Evolutionary conservation across 306 rosid genomes (phyloP).

Genomic region (Betula pendula): DNA sequence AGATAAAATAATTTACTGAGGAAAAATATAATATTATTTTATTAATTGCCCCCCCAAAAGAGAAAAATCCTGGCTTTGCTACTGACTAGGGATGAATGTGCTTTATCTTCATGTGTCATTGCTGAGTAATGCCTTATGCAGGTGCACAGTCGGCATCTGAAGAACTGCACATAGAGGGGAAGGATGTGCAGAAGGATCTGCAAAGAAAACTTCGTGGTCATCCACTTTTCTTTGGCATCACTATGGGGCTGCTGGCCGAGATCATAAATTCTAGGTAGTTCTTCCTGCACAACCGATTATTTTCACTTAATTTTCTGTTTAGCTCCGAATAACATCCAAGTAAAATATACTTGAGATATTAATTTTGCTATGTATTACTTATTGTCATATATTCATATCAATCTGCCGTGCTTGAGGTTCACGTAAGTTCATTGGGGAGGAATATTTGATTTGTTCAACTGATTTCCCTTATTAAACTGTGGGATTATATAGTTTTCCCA

Average conservation of each 20-base stretch:
- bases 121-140: slow-evolving; percentile 35
- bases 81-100: background rate
- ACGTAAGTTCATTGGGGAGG: no score
- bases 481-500: background rate
- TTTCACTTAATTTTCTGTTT: background rate
- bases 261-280: slow-evolving; percentile 91
- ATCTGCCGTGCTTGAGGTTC: no score
- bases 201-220: slow-evolving; percentile 62
- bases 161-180: slow-evolving; percentile 33
- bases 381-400: background rate
- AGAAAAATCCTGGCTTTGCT: no score
- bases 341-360: background rate
- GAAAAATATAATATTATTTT: no score
- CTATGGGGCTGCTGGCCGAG: slow-evolving; percentile 95
- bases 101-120: background rate
- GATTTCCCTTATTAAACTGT: no score
- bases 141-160: slow-evolving; percentile 43
- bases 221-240: slow-evolving; percentile 94
- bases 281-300: slow-evolving; percentile 30
- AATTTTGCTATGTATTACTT: background rate
- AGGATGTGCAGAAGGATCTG: slow-evolving; percentile 37
- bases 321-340: background rate
- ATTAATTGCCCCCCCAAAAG: no score
- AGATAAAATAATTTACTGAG: no score
- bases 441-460: no score